phyloP scores from a whole-genome alignment of 1,139 yeast species.

The Scheffersomyces stambukii region DNA sequence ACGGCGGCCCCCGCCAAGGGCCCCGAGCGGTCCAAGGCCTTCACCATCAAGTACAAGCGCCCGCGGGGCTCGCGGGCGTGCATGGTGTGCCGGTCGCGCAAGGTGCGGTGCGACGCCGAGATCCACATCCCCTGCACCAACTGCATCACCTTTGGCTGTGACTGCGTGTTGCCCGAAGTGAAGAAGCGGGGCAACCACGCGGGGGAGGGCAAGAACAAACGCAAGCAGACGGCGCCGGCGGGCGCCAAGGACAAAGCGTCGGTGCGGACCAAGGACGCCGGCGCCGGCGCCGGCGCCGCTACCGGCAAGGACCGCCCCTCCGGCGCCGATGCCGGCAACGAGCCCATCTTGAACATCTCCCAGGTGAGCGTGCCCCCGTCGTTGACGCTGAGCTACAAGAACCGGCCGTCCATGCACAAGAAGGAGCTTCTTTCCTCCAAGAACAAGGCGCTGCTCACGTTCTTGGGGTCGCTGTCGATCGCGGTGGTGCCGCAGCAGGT shows the following conservation, averaged over 20 bases:
- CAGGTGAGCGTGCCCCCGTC: slow-evolving; percentile 45
- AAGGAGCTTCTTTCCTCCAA: slow-evolving; percentile 26
- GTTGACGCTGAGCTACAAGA: slow-evolving; percentile 38
- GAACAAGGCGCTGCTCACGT: slow-evolving; percentile 32
- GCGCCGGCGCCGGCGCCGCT: neutral
- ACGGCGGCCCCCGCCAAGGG: neutral
- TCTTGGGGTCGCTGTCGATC: slow-evolving; percentile 39
- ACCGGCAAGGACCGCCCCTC: neutral
- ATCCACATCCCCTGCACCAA: slow-evolving; percentile 75
- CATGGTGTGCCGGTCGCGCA: slow-evolving; percentile 61
- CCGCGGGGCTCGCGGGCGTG: slow-evolving; percentile 54
- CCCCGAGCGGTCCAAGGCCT: slow-evolving; percentile 42
- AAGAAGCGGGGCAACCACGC: slow-evolving; percentile 39
- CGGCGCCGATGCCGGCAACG: slow-evolving; percentile 13
- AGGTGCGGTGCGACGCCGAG: slow-evolving; percentile 67
- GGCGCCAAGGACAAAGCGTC: neutral
- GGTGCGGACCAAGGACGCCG: slow-evolving; percentile 1
- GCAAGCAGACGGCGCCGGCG: slow-evolving; percentile 7
- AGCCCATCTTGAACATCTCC: slow-evolving; percentile 42
- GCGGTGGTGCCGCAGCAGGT: slow-evolving; percentile 39
- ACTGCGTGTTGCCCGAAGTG: slow-evolving; percentile 61
- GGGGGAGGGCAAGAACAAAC: slow-evolving; percentile 20
- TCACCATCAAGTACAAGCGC: slow-evolving; percentile 47
- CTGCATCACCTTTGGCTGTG: slow-evolving; percentile 74
- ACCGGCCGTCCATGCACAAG: slow-evolving; percentile 37